A percentile compares a stretch with the other conserved stretches of the same genome.
Evolutionary conservation across 192 early-diverging fungal species (phyloP).

Genomic region (Backusella liffmaniae): DNA sequence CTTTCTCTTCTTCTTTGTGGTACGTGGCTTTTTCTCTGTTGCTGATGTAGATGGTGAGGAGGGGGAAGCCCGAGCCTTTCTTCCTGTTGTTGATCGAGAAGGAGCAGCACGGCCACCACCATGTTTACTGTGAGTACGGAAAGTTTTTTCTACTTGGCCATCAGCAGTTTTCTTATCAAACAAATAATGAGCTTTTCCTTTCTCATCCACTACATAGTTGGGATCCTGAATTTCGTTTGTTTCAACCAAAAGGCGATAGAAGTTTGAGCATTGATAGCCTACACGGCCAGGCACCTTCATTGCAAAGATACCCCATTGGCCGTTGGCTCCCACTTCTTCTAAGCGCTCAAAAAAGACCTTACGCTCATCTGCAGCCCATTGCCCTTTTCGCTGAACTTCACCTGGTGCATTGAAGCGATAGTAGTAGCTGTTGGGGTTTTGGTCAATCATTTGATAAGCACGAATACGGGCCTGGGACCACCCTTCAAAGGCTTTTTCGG

Average conservation of each 20-base stretch:
- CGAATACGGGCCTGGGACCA: constrained; percentile 93
- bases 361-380: constrained; percentile 88
- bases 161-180: constrained; percentile 86
- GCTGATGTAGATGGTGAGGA: constrained; percentile 39
- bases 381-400: constrained; percentile 90
- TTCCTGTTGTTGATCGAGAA: not conserved
- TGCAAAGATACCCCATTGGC: constrained; percentile 97
- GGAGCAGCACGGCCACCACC: constrained; percentile 36
- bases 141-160: constrained; percentile 76
- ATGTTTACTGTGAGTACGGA: constrained; percentile 75
- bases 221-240: constrained; percentile 85
- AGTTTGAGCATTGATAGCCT: constrained; percentile 98
- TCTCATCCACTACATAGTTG: constrained; percentile 89
- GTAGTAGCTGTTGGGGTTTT: constrained; percentile 96
- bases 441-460: constrained; percentile 91
- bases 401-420: constrained; percentile 97
- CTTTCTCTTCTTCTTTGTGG: constrained; percentile 47
- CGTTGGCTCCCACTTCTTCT: constrained; percentile 86
- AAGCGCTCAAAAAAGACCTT: constrained; percentile 82
- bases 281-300: constrained; percentile 95
- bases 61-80: constrained; percentile 3
- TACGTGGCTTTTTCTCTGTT: constrained; percentile 39
- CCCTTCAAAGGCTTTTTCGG: constrained; percentile 89
- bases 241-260: constrained; percentile 89
- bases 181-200: constrained; percentile 88